A percentile compares a stretch with the other conserved stretches of the same genome.
Evolutionary conservation across 768 basidiomycete species (phyloP).

Genomic region (Mycena crocata): DNA sequence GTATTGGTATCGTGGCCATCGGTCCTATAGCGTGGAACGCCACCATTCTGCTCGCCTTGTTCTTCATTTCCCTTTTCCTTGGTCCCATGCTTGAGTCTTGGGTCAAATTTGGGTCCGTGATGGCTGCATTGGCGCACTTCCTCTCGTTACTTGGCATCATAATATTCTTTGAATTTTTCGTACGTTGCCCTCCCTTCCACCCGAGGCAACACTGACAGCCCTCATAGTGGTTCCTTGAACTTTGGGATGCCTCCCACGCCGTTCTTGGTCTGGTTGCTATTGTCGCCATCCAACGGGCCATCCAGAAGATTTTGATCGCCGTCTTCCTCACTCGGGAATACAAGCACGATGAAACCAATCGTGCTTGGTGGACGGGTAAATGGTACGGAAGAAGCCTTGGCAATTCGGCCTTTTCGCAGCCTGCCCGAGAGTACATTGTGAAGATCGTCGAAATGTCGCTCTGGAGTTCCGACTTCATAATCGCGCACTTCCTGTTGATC

Average conservation of each 20-base stretch:
- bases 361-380: slow-evolving; percentile 99
- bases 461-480: slow-evolving; percentile 95
- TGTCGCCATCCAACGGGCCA: slow-evolving; percentile 89
- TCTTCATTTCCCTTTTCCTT: slow-evolving; percentile 92
- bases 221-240: slow-evolving; percentile 91
- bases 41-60: slow-evolving; percentile 82
- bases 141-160: slow-evolving; percentile 84
- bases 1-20: slow-evolving; percentile 88
- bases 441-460: slow-evolving; percentile 98
- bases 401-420: slow-evolving; percentile 92
- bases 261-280: slow-evolving; percentile 93
- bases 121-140: slow-evolving; percentile 93
- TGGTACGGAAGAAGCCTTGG: slow-evolving; percentile 97
- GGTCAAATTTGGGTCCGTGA: slow-evolving; percentile 89
- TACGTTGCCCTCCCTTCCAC: slow-evolving; percentile 59
- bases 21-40: slow-evolving; percentile 98
- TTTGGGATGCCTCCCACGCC: slow-evolving; percentile 97
- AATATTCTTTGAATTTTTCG: slow-evolving; percentile 96
- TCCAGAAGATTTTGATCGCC: slow-evolving; percentile 94
- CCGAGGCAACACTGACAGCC: slow-evolving; percentile 31
- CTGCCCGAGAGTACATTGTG: slow-evolving; percentile 96
- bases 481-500: slow-evolving; percentile 86
- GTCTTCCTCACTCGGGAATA: slow-evolving; percentile 96
- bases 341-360: slow-evolving; percentile 98
- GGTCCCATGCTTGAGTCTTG: slow-evolving; percentile 90